phyloP scores from a whole-genome alignment of 768 basidiomycete genomes.

The Suillus tomentosus region DNA sequence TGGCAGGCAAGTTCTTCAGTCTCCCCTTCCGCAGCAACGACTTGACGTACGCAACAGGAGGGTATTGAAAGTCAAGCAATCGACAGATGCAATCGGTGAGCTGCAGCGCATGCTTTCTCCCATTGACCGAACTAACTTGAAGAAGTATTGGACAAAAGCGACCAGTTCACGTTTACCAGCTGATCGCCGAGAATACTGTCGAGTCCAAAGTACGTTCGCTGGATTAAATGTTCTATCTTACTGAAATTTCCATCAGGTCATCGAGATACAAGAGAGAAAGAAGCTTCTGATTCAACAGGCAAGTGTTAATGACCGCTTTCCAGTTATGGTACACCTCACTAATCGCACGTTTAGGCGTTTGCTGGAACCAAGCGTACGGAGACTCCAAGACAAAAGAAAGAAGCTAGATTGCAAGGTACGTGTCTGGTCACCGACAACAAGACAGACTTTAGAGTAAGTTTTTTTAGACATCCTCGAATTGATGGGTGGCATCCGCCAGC shows the following conservation, averaged over 20 bases:
- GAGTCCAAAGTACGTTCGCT: constrained; percentile 70
- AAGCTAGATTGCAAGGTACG: constrained; percentile 80
- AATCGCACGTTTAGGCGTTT: constrained; percentile 60
- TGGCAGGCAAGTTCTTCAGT: constrained; percentile 55
- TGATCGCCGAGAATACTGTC: constrained; percentile 88
- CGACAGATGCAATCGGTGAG: constrained; percentile 72
- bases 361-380: constrained; percentile 79
- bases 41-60: constrained; percentile 44
- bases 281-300: constrained; percentile 79
- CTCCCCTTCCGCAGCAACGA: constrained; percentile 7
- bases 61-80: constrained; percentile 86
- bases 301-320: constrained; percentile 10
- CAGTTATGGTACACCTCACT: not conserved
- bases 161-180: constrained; percentile 82
- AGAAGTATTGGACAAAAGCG: constrained; percentile 77
- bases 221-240: not conserved
- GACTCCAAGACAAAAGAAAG: constrained; percentile 72
- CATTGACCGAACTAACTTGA: constrained; percentile 12
- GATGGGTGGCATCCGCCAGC: constrained; percentile 45
- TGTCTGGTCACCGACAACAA: constrained; percentile 3
- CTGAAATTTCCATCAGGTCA: constrained; percentile 43
- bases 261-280: constrained; percentile 88
- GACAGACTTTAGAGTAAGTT: not conserved
- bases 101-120: constrained; percentile 4
- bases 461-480: constrained; percentile 59